Evolutionary conservation across 805 yeast species (phyloP), one percentile per base, ranked within the genome.

Genomic region (Komagataella phaffii): DNA sequence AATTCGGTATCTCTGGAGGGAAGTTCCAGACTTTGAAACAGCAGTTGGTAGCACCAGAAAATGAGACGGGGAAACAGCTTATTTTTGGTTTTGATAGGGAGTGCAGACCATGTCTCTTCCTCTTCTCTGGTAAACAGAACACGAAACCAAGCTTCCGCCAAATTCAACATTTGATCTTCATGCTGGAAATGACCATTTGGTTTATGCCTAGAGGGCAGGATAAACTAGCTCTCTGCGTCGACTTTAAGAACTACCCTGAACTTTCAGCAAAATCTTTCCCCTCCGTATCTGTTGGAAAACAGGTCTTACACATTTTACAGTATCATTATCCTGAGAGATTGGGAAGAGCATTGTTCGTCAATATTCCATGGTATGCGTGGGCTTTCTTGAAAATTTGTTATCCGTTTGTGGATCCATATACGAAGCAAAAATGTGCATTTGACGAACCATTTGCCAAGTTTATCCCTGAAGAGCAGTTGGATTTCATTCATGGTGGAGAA

Each of bases 121-220:
- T 88, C 62, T 81, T 83, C 63, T 89, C 90, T 1, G 96, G 96
- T 10, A 76, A 90, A 60, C 96, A 89, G 65, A 88, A 89, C 70
- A 89, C 96, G 21, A 83, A 85, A 60, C 77, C 91, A 2, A 76
- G 88, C 2, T 81, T 78, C 54, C 76, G 87, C 57, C 96, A 88
- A 63, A 95, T 89, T 17, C 90, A 88, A 66, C 95, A 86, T 62
- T 72, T 88, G 63, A 96, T 89, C 4, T 88, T 75, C 69, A 83
- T 84, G 89, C 74, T 88, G 51, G 96, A 88, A 66, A 74, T 86
- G 52, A 95, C 85, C 46, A 87, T 88, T 52, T 88, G 85, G 63
- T 84, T 74, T 64, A 88, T 88, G 95, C 95, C 95, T 1, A 73
- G 83, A 0, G 96, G 96, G 36, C 96, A 88, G 67, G 96, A 87